Evolutionary conservation across 257 asterid species (phyloP), one percentile per base, ranked within the genome.

Genomic region (Pogostemon cablin): DNA sequence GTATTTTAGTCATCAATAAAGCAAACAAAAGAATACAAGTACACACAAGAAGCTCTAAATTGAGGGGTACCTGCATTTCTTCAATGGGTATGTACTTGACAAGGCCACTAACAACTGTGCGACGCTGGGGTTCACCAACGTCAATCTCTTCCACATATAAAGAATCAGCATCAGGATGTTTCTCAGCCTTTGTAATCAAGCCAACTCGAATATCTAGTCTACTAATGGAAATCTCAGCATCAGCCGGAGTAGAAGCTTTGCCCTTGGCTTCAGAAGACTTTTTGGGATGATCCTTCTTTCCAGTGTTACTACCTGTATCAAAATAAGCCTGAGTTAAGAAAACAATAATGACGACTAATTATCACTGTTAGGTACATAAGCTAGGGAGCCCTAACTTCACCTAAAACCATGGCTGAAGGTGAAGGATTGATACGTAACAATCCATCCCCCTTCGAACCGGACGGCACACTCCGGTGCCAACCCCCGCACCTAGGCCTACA

Each of bases 81-180:
- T 95, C 98, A 2, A 95, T 84, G 68, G 98, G 92, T 67, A 95
- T 95, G 74, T 80, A 84, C 48, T 89, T 91, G 83, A 95, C 99
- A 55, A 95, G 86, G 76, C 99, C 99, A 86, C 99, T 95, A 67
- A 91, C 99, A 71, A 95, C 99, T 9, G 92, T 91, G 56, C 97
- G 93, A 55, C 96, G 95, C 71, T 87, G 90, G 41, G 84, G 76
- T 77, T 93, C 99, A 66, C 99, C 99, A 67, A 95, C 93, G 53
- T 91, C 98, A 74, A 95, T 95, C 85, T 89, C 96, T 78, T 95
- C 99, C 71, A 95, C 99, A n/a, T 91, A 95, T 65, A 95, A 75
- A 11, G 97, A 77, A 84, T 91, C 99, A 56, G 97, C 99, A 84
- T 86, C 95, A 0, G 98, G 92, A 85, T 91, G 99, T 79, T 91